Conservation (phyloP, 1,284 basidiomycete genomes). For the Clitocybe nebularis region DNA sequence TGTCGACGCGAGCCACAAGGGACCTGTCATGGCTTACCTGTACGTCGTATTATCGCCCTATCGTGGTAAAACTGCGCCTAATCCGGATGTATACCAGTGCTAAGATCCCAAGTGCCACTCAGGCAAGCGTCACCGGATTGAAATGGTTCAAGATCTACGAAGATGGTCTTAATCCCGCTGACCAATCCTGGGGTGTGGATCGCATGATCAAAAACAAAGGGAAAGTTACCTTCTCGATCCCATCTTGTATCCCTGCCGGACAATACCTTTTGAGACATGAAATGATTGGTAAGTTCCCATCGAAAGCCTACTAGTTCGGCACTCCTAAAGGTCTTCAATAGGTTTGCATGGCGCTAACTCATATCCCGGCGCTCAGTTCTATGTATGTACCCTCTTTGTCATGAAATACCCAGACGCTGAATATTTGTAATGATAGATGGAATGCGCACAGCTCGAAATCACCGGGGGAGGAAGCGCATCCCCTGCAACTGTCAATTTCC, state of each 20-base stretch:
- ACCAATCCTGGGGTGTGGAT: conserved; percentile 43
- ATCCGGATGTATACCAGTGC: conserved; percentile 21
- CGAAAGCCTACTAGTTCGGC: not conserved
- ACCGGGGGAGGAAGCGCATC: conserved; percentile 45
- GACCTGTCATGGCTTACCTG: conserved; percentile 53
- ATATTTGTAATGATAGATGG: conserved; percentile 33
- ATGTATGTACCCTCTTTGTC: conserved; percentile 24
- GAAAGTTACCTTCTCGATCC: conserved; percentile 49
- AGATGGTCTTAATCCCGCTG: conserved; percentile 34
- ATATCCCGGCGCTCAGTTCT: conserved; percentile 52
- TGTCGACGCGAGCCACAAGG: conserved; percentile 50
- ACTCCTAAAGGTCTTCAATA: conserved; percentile 8
- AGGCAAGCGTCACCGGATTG: conserved; percentile 44
- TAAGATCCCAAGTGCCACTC: conserved; percentile 42
- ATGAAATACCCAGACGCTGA: not conserved
- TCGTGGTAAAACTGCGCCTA: not conserved
- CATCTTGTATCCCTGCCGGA: conserved; percentile 43
- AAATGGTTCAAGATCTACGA: conserved; percentile 54
- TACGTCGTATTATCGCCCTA: conserved; percentile 22
- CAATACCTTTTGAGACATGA: conserved; percentile 51
- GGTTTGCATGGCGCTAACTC: conserved; percentile 30
- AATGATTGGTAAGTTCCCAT: conserved; percentile 39
- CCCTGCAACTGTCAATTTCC: conserved; percentile 46
- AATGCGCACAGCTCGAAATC: conserved; percentile 48
- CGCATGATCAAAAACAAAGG: conserved; percentile 48